phyloP scores from a whole-genome alignment of 148 eudicot genomes.

The Cornus suecica region DNA sequence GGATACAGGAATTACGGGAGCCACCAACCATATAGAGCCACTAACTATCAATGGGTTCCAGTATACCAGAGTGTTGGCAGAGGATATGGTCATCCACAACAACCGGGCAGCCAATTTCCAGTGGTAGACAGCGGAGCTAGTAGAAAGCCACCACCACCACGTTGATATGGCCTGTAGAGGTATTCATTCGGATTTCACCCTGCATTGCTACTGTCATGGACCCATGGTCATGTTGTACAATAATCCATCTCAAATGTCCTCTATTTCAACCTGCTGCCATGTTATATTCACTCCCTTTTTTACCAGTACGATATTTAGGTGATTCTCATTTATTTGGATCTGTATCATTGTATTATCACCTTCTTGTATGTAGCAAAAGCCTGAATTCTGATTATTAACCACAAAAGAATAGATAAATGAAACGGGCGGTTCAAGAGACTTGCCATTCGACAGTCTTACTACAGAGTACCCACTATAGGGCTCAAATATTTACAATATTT shows the following conservation, averaged over 20 bases:
- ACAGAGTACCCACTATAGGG: too few relatives aligned
- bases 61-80: slow-evolving; percentile 30
- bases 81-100: slow-evolving; percentile 42
- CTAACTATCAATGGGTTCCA: slow-evolving; percentile 37
- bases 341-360: not conserved
- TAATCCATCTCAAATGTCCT: not conserved
- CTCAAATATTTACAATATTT: too few relatives aligned
- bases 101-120: slow-evolving; percentile 47
- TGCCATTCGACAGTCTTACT: too few relatives aligned
- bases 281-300: not conserved
- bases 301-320: not conserved
- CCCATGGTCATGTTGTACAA: slow-evolving; percentile 14
- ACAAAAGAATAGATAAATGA: too few relatives aligned
- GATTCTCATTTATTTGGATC: not conserved
- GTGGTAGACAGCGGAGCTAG: slow-evolving; percentile 48
- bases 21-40: slow-evolving; percentile 36
- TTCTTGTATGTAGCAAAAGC: not conserved
- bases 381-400: not conserved
- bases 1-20: slow-evolving; percentile 21
- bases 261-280: not conserved
- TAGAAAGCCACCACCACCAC: slow-evolving; percentile 46
- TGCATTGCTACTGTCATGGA: not conserved
- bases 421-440: too few relatives aligned
- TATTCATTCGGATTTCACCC: not conserved
- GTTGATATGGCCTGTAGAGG: slow-evolving; percentile 35